phyloP scores from a whole-genome alignment of 805 yeast genomes.

The Kazachstania viticola region DNA sequence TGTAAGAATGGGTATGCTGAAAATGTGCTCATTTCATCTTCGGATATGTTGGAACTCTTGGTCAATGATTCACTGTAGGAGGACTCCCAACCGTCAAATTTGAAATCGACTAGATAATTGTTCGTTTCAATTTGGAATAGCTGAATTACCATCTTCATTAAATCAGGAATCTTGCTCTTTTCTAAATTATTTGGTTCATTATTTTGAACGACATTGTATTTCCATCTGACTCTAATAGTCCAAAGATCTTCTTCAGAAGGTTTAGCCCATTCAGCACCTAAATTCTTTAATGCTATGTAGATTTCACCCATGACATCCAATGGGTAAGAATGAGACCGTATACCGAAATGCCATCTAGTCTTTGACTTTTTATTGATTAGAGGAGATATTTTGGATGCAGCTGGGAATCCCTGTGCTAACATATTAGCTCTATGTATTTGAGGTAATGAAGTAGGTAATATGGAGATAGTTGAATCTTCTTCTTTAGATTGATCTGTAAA shows the following conservation, averaged over 20 bases:
- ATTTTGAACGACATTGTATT: slow-evolving; percentile 39
- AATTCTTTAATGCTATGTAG: slow-evolving; percentile 80
- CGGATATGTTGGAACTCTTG: slow-evolving; percentile 23
- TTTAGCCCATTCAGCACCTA: slow-evolving; percentile 96
- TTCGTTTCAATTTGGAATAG: slow-evolving; percentile 92
- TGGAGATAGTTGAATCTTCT: slow-evolving; percentile 69
- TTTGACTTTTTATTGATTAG: slow-evolving; percentile 72
- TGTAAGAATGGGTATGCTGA: slow-evolving; percentile 93
- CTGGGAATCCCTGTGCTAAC: slow-evolving; percentile 50
- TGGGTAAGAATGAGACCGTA: slow-evolving; percentile 90
- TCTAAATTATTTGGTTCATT: slow-evolving; percentile 2
- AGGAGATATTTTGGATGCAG: slow-evolving; percentile 37
- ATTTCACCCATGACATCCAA: slow-evolving; percentile 98
- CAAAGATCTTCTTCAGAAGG: slow-evolving; percentile 92
- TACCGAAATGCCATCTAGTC: slow-evolving; percentile 98
- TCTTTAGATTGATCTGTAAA: slow-evolving; percentile 24
- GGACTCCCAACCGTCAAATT: slow-evolving; percentile 93
- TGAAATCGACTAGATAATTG: slow-evolving; percentile 91
- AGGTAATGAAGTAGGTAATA: slow-evolving; percentile 87
- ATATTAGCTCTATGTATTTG: slow-evolving; percentile 89
- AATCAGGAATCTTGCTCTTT: slow-evolving; percentile 45
- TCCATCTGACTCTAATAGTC: slow-evolving; percentile 95
- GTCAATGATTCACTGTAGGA: slow-evolving; percentile 28
- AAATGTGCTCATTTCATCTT: slow-evolving; percentile 77
- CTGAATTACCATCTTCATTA: slow-evolving; percentile 95